phyloP scores from a whole-genome alignment of 306 rosid species.

The Acmispon strigosus region DNA sequence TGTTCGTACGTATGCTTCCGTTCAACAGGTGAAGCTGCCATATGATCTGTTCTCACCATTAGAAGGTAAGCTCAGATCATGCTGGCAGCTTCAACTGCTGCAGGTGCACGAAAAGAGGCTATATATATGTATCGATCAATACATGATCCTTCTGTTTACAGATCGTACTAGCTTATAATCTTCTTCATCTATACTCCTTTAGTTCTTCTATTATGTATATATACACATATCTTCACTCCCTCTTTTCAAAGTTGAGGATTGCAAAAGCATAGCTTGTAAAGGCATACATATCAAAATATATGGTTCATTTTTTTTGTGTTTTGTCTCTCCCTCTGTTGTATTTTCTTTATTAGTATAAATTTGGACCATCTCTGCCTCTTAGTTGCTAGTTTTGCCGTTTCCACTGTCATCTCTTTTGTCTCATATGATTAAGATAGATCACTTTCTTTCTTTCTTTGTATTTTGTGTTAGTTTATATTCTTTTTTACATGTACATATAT shows the following conservation, averaged over 20 bases:
- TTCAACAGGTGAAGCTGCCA: conserved; percentile 70
- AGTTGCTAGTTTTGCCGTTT: conserved; percentile 28
- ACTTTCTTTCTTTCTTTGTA: conserved; percentile 21
- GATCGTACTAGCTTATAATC: not conserved
- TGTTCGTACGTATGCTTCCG: conserved; percentile 42
- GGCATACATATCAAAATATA: not conserved
- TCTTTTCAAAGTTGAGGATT: conserved; percentile 14
- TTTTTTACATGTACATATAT: not conserved
- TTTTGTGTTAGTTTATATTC: not conserved
- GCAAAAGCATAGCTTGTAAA: no score
- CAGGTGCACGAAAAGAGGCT: conserved; percentile 37
- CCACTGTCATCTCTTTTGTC: conserved; percentile 31
- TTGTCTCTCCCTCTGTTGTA: not conserved
- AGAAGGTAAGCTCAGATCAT: conserved; percentile 60
- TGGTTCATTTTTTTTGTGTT: not conserved
- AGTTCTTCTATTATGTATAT: not conserved
- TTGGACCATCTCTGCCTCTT: conserved; percentile 32
- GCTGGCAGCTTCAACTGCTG: conserved; percentile 94
- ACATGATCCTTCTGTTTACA: no score
- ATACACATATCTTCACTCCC: not conserved
- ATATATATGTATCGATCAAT: no score
- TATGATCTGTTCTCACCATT: conserved; percentile 56
- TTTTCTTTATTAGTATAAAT: conserved; percentile 10
- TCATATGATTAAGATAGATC: conserved; percentile 17
- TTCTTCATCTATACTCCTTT: not conserved